Evolutionary conservation across 1,284 basidiomycete genomes (phyloP), one percentile per base, ranked within the genome.

Genomic region (Blastosporella zonata): DNA sequence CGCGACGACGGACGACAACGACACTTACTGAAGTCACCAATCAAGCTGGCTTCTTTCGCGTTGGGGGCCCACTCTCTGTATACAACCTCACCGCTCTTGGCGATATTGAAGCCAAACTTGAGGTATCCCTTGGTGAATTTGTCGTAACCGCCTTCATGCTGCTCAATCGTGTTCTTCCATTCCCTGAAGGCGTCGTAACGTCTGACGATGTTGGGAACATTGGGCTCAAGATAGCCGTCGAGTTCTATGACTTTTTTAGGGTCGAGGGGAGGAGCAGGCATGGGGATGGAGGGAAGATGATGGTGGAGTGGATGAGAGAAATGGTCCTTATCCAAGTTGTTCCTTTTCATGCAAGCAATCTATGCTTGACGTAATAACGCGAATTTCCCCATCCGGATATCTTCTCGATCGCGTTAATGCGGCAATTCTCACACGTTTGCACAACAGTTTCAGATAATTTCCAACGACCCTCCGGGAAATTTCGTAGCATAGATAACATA

Each of bases 61-160:
- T 91, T 93, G 0, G 96, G 94, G 5, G 96, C 96, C 96, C 96
- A 99, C 66, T 99, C 96, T 60, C 90, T 78, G 66, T 98, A 99
- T 6, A 79, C 72, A 31, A 98, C 81, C 23, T 86, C 77, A 43
- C 84, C 84, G 48, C 88, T 79, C 18, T 71, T 64, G 40, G 77
- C 75, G 34, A 93, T 78, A 49, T 89, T 86, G 58, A 99, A 75
- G 31, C 96, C 96, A 71, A 90, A 91, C 55, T 81, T 82, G 56
- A 87, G 76, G 71, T 94, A 97, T 10, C 93, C 93, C 62, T 85
- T 82, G 2, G 91, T 87, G 67, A 98, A 99, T 6, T 75, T 72
- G 47, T 94, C 93, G 60, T 94, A 90, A 27, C 96, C 93, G 36
- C 92, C 92, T 70, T 97, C 94, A 55, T 81, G 67, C 42, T 79